Evolutionary conservation across 2,329 filamentous ascomycete genomes (phyloP).

Genomic region (Nannizzia gypsea): DNA sequence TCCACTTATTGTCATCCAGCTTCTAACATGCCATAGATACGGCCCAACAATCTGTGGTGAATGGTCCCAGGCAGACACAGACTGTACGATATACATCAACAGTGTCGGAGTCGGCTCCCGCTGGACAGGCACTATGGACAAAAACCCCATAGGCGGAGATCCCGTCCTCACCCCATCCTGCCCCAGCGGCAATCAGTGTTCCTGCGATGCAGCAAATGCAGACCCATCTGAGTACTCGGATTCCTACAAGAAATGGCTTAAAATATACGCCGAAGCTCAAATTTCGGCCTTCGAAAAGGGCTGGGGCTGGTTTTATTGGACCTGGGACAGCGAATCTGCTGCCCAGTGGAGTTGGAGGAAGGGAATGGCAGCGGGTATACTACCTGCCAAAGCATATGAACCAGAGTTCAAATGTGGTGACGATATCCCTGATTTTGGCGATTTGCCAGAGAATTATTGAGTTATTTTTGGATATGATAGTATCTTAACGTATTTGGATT

Average conservation of each 20-base stretch:
- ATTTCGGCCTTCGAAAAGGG: conserved; percentile 89
- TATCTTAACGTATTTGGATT: neutral
- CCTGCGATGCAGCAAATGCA: conserved; percentile 64
- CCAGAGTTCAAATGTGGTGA: conserved; percentile 56
- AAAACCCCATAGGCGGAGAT: conserved; percentile 41
- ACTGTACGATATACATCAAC: conserved; percentile 78
- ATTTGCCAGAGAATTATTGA: conserved; percentile 34
- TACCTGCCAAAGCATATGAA: conserved; percentile 64
- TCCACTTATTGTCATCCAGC: neutral
- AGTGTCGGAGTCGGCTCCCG: conserved; percentile 79
- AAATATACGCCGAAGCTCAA: conserved; percentile 87
- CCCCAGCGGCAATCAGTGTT: conserved; percentile 48
- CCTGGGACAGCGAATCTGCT: conserved; percentile 79
- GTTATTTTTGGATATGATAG: neutral
- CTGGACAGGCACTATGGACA: conserved; percentile 74
- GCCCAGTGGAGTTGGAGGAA: conserved; percentile 73
- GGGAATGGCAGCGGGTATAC: conserved; percentile 62
- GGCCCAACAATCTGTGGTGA: conserved; percentile 91
- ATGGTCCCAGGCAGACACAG: conserved; percentile 95
- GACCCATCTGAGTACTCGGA: conserved; percentile 55
- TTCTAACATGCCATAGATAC: conserved; percentile 40
- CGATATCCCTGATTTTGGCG: conserved; percentile 34
- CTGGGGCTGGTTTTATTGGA: conserved; percentile 99
- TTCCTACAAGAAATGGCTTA: conserved; percentile 72
- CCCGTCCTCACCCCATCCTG: conserved; percentile 61